Base-by-base conservation (phyloP, 805 yeast genomes). In the Candida namnaoensis region DNA sequence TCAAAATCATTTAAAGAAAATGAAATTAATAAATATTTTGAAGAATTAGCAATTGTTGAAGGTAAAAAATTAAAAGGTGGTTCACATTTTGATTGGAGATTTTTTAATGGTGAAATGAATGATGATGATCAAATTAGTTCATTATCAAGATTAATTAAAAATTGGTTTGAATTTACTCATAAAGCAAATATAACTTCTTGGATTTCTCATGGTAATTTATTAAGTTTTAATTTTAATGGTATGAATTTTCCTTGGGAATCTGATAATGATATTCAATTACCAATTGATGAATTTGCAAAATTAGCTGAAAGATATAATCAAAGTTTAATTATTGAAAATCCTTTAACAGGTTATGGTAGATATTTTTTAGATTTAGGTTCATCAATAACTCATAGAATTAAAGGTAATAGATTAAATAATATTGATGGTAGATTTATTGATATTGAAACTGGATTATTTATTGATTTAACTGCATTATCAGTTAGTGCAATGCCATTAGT, bases 401-500 rank as follows among this genome's bases (percentile, higher is more conserved):
- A 70, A 41, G 84, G 78, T 1, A 79, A 75, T 48, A 84, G 82
- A 1, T 51, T 58, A 24, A 80, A 81, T 53, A 77, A 78, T 49
- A 81, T 82, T 37, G 87, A 81, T 60, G 90, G 85, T 0, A 62
- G 93, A 40, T 80, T 82, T 51, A 76, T 83, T 42, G 90, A 82
- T 56, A 64, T 78, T 11, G 83, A 79, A 48, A 71, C 80, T 7
- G 93, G 91, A 0, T 57, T 80, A 41, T 83, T 77, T 52, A 78
- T 83, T 41, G 93, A 83, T 57, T 76, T 83, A 28, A 83, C 93
- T 0, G 90, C 79, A 6, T 26, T 53, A 7, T 26, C 35, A 8
- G 13, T 34, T 13, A 32, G 33, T 30, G 33, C 33, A 9, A 30
- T 30, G 33, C 33, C 33, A 30, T 30, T 30, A 30, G 33, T 30